phyloP scores from a whole-genome alignment of 805 yeast genomes.

The Brettanomyces sp. region DNA sequence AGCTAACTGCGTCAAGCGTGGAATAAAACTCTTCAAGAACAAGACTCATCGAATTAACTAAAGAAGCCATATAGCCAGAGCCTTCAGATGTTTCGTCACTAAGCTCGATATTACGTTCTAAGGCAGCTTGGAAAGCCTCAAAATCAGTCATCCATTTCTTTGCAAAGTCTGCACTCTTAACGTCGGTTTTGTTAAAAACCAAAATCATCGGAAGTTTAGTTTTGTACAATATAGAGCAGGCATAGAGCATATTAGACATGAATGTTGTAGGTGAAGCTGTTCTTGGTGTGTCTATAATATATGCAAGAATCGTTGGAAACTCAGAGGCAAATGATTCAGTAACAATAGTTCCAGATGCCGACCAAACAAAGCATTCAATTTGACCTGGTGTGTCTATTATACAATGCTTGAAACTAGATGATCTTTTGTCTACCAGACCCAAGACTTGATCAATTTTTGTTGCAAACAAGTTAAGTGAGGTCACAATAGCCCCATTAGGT shows the following conservation, averaged over 20 bases:
- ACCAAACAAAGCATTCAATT: constrained; percentile 97
- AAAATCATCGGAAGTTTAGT: constrained; percentile 94
- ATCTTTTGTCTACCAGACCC: constrained; percentile 70
- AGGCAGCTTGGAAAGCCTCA: constrained; percentile 78
- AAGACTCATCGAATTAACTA: constrained; percentile 89
- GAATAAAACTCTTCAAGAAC: constrained; percentile 95
- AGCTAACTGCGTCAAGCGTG: constrained; percentile 85
- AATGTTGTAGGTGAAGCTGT: constrained; percentile 92
- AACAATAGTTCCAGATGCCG: constrained; percentile 92
- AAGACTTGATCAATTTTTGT: constrained; percentile 96
- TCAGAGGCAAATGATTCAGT: constrained; percentile 95
- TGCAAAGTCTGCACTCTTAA: constrained; percentile 75
- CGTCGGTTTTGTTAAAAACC: constrained; percentile 94
- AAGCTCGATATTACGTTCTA: constrained; percentile 56
- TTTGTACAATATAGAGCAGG: constrained; percentile 92
- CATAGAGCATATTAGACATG: constrained; percentile 96
- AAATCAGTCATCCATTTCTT: constrained; percentile 97
- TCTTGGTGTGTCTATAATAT: constrained; percentile 94
- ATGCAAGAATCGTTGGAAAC: constrained; percentile 92
- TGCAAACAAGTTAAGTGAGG: constrained; percentile 82
- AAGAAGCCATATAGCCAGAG: constrained; percentile 88
- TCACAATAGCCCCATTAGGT: constrained; percentile 97
- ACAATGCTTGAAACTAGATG: constrained; percentile 51
- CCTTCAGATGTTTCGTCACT: constrained; percentile 51
- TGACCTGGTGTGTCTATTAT: constrained; percentile 98